phyloP scores from a whole-genome alignment of 2,329 filamentous ascomycete genomes.

The Lasiodiplodia sp. region DNA sequence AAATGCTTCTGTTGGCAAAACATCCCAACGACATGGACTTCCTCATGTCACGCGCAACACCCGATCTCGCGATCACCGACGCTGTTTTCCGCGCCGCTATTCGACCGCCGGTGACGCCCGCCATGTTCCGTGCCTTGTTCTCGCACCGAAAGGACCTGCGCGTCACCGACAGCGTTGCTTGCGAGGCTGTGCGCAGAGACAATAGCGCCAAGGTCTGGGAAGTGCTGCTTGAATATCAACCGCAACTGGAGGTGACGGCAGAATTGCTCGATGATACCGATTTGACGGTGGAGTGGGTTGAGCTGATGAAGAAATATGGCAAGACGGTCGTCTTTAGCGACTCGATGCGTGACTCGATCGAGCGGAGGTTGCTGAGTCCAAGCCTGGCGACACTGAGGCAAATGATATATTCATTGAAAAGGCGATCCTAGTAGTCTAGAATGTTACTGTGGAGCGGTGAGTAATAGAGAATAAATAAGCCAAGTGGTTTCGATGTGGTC shows the following conservation, averaged over 20 bases:
- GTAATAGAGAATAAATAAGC: no score
- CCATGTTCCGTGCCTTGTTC: neutral
- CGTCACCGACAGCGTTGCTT: neutral
- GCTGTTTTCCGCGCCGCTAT: neutral
- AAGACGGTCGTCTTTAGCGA: neutral
- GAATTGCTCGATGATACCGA: neutral
- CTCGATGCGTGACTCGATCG: neutral
- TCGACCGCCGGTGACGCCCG: neutral
- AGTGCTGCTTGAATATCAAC: constrained; percentile 1
- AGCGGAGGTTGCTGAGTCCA: neutral
- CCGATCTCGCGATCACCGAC: neutral
- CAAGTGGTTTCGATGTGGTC: no score
- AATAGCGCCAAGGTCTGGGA: rapidly evolving
- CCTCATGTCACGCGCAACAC: neutral
- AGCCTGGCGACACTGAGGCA: neutral
- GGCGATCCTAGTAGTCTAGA: neutral
- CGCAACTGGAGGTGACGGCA: neutral
- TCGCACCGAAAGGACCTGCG: neutral
- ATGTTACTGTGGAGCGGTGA: no score
- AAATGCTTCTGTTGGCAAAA: neutral
- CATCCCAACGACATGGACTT: neutral
- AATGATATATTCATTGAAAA: neutral
- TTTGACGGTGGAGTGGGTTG: neutral
- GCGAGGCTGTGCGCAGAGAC: neutral
- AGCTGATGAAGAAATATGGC: neutral